phyloP scores from a whole-genome alignment of 495 filamentous ascomycete species.

The Tuber microsphaerosporum region DNA sequence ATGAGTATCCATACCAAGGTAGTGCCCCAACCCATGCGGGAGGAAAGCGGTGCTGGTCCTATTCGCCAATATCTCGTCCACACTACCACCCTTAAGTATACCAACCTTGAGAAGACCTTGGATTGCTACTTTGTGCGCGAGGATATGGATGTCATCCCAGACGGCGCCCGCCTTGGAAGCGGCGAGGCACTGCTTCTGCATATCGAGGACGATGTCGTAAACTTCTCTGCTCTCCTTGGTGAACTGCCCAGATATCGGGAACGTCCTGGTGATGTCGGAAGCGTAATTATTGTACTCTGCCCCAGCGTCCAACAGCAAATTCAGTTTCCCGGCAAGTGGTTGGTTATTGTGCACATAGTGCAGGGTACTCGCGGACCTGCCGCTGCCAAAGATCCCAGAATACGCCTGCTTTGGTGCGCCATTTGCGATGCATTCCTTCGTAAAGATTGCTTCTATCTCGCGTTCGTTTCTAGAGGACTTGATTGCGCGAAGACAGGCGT shows the following conservation, averaged over 20 bases:
- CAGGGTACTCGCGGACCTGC: constrained; percentile 70
- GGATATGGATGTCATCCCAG: constrained; percentile 80
- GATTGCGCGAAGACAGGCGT: constrained; percentile 59
- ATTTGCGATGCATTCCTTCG: constrained; percentile 64
- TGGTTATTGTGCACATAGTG: constrained; percentile 79
- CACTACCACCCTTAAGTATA: constrained; percentile 59
- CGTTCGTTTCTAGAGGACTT: constrained; percentile 66
- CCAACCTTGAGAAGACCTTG: constrained; percentile 68
- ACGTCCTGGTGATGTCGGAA: constrained; percentile 81
- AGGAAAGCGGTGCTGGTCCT: constrained; percentile 81
- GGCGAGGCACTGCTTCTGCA: constrained; percentile 71
- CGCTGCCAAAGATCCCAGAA: constrained; percentile 71
- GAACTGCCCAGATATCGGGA: constrained; percentile 74
- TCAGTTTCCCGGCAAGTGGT: constrained; percentile 58
- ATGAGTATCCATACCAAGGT: constrained; percentile 91
- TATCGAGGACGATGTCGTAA: constrained; percentile 77
- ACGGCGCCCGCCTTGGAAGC: constrained; percentile 64
- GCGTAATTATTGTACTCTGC: constrained; percentile 74
- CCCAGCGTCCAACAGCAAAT: constrained; percentile 77
- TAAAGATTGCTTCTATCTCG: constrained; percentile 72
- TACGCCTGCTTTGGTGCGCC: constrained; percentile 75
- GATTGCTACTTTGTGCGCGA: constrained; percentile 75
- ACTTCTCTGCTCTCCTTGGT: constrained; percentile 63
- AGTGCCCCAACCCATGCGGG: constrained; percentile 86
- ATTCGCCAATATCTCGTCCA: constrained; percentile 63